Evolutionary conservation across 164 flowering plant species (phyloP), one percentile per base, ranked within the genome.

Genomic region (Nelumbo lutea): DNA sequence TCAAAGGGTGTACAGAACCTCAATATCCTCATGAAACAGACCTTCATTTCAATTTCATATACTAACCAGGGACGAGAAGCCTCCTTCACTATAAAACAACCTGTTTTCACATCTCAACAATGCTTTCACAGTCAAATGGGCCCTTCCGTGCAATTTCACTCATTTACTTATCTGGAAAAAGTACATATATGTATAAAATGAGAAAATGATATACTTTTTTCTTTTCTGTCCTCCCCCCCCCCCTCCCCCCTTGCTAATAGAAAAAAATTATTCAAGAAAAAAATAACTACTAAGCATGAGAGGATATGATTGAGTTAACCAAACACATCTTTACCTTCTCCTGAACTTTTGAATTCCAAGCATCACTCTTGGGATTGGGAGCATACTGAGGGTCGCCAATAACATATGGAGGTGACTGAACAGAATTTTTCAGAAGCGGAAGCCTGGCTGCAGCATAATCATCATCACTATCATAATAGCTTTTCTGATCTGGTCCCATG

Each of bases 381-480:
- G 79, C 80, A 60, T 76, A 70, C 5, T 78, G 72, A 52, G 86
- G 85, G 53, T 84, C 85, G 45, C 76, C 83, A 53, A 74, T 81
- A 72, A 67, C 86, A 79, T 81, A 83, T 14, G 83, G 59, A 68
- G 82, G 77, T 61, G 79, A 81, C 9, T 73, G 83, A 50, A 59
- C 79, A 61, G 77, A 77, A 75, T 82, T 76, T 71, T 61, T 79
- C 72, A 90, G 70, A 48, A 88, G 88, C 9, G 92, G 92, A 67
- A 79, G 85, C 73, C 88, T 81, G 2, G 82, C 80, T 38, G 87
- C 75, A 72, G 70, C 71, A 75, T 73, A 86, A 7, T 88, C 89
- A 73, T 90, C 96, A 66, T 88, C 96, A 65, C 93, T 90, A 59
- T 93, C 96, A 73, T 85, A 89, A 72, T 77, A 77, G 51, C 76